These are phyloP conservation scores for Vigna hirtella DNA, from an alignment of 306 rosid species.

Conservation along the genomic window DNA sequence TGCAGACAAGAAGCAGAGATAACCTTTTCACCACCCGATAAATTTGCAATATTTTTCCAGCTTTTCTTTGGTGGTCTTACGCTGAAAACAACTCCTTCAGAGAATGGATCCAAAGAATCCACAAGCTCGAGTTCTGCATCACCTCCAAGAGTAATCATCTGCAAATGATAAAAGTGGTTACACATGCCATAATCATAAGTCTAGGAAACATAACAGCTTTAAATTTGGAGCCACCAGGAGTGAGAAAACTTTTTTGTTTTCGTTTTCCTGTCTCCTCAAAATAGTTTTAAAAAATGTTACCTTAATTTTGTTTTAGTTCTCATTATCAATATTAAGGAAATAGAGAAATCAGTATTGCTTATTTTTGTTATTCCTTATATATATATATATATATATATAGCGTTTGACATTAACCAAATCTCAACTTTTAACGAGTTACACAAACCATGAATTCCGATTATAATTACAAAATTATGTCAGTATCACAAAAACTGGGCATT, in stretches of 20 bases:
- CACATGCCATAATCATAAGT: constrained; percentile 6
- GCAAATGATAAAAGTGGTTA: constrained; percentile 26
- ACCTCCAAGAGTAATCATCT: constrained; percentile 99
- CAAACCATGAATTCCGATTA: no score
- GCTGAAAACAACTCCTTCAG: constrained; percentile 98
- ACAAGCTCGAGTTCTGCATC: constrained; percentile 98
- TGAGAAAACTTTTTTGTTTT: not conserved
- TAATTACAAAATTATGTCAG: no score
- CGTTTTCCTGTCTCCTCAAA: not conserved
- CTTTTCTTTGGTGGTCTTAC: constrained; percentile 99
- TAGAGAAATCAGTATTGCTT: not conserved
- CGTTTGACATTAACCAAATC: not conserved
- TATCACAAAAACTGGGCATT: no score
- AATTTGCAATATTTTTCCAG: constrained; percentile 97
- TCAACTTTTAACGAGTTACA: not conserved
- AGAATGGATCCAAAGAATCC: constrained; percentile 97
- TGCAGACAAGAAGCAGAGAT: not conserved
- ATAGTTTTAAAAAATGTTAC: not conserved
- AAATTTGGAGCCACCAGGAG: not conserved
- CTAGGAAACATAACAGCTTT: not conserved
- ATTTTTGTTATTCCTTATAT: not conserved
- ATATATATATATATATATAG: no score
- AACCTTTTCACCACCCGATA: constrained; percentile 99
- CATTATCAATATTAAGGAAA: not conserved
- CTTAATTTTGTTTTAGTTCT: not conserved